These are phyloP conservation scores for Euphorbia celastroides DNA, from an alignment of 441 rosid genomes.

Conservation along the genomic window DNA sequence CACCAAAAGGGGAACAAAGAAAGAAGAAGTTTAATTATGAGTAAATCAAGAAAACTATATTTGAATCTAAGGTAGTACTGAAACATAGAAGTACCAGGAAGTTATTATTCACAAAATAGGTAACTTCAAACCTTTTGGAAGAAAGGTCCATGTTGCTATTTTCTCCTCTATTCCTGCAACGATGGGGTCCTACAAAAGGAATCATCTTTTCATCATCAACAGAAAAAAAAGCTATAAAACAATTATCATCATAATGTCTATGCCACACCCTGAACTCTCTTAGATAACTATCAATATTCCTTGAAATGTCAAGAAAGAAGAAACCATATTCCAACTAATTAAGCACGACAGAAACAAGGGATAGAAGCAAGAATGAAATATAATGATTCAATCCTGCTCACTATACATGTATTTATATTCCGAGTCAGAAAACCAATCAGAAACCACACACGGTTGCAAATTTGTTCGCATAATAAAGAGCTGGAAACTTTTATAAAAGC, in stretches of 20 bases:
- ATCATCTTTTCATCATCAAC: neutral
- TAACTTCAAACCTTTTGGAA: slow-evolving; percentile 64
- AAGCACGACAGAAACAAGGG: neutral
- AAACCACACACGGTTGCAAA: neutral
- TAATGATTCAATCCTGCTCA: neutral
- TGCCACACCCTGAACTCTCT: neutral
- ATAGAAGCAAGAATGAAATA: slow-evolving; percentile 1
- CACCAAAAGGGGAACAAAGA: neutral
- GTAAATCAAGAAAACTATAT: neutral
- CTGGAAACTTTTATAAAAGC: neutral
- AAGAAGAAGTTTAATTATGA: neutral
- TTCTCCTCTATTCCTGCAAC: slow-evolving; percentile 89
- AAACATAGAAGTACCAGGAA: neutral
- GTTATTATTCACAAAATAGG: neutral
- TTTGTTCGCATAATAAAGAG: neutral
- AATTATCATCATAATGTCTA: neutral
- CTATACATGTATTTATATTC: neutral
- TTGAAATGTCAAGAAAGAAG: neutral
- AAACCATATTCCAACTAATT: neutral
- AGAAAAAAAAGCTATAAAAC: neutral
- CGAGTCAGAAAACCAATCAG: neutral
- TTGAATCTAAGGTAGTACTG: neutral
- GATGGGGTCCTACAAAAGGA: slow-evolving; percentile 63
- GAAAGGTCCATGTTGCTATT: slow-evolving; percentile 92
- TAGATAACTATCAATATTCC: neutral